Percentiles rank a stretch among this genome's conserved stretches.
Conservation (phyloP, 2,329 filamentous ascomycete genomes). For the Trichoderma afroharzianum region DNA sequence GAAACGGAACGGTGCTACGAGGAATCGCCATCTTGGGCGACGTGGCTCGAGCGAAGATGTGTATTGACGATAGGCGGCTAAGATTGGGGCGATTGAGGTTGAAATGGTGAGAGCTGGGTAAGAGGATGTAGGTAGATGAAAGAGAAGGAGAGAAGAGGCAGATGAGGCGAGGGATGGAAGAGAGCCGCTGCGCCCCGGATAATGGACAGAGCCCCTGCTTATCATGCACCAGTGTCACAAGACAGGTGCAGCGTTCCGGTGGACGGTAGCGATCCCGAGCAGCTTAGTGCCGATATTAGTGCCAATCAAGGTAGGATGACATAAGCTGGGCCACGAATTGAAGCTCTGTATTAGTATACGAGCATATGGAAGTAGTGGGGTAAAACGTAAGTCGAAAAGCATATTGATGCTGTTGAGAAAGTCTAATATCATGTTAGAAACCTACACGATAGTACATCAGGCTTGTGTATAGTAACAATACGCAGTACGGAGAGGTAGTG, state of each 20-base stretch:
- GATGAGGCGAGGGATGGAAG: not conserved
- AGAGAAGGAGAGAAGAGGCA: not conserved
- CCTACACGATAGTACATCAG: not conserved
- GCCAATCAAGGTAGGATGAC: not conserved
- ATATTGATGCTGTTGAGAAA: not conserved
- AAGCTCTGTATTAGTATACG: not conserved
- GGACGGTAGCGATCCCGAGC: not conserved
- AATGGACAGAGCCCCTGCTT: slow-evolving; percentile 5
- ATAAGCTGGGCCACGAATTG: not conserved
- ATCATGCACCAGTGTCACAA: slow-evolving; percentile 11
- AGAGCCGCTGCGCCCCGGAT: slow-evolving; percentile 3
- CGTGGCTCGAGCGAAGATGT: not conserved
- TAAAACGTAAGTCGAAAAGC: not conserved
- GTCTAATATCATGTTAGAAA: not conserved
- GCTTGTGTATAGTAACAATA: not conserved
- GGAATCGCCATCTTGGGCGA: slow-evolving; percentile 57
- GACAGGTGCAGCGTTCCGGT: not conserved
- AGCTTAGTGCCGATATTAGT: slow-evolving; percentile 4
- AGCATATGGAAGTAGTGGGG: not conserved
- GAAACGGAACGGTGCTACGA: slow-evolving; percentile 70
- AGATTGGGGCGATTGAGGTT: not conserved
- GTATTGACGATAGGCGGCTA: not conserved
- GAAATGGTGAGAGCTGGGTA: not conserved
- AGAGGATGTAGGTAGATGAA: not conserved
- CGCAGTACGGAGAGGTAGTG: not conserved